These are phyloP conservation scores for Ceratocystis lukuohia DNA, from an alignment of 2,329 filamentous ascomycete species.

Conservation along the genomic window DNA sequence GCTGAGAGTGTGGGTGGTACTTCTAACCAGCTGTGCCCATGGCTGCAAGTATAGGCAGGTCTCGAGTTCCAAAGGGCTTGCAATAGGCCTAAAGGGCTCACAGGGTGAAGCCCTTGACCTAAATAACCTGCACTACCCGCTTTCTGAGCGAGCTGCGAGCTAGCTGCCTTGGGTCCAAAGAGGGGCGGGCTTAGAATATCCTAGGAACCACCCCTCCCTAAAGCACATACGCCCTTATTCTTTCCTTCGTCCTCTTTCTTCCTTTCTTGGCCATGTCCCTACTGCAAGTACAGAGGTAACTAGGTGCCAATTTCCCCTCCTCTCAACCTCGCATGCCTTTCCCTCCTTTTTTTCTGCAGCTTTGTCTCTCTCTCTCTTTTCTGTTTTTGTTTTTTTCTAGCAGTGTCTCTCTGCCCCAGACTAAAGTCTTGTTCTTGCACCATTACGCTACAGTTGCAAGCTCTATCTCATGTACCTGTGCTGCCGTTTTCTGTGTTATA, in stretches of 20 bases:
- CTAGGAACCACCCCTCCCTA: neutral
- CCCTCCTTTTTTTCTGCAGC: neutral
- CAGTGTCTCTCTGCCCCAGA: neutral
- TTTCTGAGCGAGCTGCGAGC: neutral
- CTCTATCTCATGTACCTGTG: neutral
- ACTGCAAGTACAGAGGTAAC: neutral
- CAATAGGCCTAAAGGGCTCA: neutral
- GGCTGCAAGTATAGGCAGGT: neutral
- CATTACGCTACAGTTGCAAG: neutral
- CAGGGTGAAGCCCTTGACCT: neutral
- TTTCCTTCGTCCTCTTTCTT: neutral
- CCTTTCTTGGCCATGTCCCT: neutral
- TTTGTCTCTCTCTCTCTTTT: neutral
- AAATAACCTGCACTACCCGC: neutral
- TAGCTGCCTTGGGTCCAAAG: neutral
- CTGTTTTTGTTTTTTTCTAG: neutral
- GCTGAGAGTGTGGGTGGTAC: too few relatives aligned
- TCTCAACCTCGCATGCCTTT: conserved; percentile 12
- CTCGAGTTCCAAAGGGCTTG: neutral
- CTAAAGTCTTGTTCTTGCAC: neutral
- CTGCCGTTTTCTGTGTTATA: conserved; percentile 8
- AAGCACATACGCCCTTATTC: neutral
- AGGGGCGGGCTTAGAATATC: neutral
- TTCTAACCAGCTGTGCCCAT: neutral
- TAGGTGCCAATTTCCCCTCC: conserved; percentile 20